phyloP scores from a whole-genome alignment of 1,139 yeast species.

The Arxiozyma slooffiae region DNA sequence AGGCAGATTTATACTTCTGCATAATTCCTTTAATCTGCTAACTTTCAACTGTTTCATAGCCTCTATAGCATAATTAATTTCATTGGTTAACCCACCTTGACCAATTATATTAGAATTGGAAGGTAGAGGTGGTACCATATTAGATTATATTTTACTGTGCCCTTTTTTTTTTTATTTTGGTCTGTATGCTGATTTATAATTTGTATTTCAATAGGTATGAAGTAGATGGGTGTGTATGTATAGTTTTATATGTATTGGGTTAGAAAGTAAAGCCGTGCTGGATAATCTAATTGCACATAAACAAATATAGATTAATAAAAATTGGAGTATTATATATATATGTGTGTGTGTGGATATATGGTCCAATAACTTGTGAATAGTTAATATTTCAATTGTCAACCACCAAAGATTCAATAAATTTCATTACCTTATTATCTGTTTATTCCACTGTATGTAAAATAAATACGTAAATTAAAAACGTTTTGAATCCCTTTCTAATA shows the following conservation, averaged over 20 bases:
- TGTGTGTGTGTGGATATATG: too few relatives aligned
- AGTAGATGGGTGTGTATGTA: not conserved
- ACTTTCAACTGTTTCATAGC: conserved; percentile 24
- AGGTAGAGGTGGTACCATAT: not conserved
- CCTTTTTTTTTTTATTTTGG: not conserved
- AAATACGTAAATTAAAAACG: too few relatives aligned
- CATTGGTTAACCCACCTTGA: conserved; percentile 15
- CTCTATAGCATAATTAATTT: conserved; percentile 18
- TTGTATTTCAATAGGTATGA: not conserved
- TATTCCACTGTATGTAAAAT: too few relatives aligned
- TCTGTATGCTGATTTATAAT: too few relatives aligned
- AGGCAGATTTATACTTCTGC: conserved; percentile 39
- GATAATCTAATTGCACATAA: not conserved
- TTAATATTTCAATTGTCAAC: not conserved
- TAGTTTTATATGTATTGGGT: too few relatives aligned
- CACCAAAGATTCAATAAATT: not conserved
- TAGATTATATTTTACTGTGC: not conserved
- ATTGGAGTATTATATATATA: too few relatives aligned
- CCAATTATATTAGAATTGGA: not conserved
- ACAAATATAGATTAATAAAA: not conserved
- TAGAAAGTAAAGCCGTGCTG: not conserved
- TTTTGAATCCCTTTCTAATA: too few relatives aligned
- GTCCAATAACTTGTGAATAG: too few relatives aligned
- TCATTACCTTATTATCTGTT: not conserved
- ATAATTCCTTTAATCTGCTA: conserved; percentile 37